phyloP scores from a whole-genome alignment of 169 alveolate species.

The Plasmodium adleri region DNA sequence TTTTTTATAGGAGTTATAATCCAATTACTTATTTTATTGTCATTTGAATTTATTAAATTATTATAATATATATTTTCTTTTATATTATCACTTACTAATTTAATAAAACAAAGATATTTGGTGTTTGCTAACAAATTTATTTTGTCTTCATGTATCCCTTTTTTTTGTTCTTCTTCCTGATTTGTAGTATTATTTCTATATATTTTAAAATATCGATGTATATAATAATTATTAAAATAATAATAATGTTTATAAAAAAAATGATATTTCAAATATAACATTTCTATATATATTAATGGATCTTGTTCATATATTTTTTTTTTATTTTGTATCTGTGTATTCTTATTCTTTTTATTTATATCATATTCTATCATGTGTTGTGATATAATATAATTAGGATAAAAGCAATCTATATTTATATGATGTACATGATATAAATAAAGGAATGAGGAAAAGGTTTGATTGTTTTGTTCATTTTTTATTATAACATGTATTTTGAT shows the following conservation, averaged over 20 bases:
- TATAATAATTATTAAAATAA: slow-evolving; percentile 32
- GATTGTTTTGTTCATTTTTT: slow-evolving; percentile 19
- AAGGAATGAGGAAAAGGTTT: slow-evolving; percentile 25
- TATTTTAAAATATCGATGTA: slow-evolving; percentile 14
- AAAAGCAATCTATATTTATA: slow-evolving; percentile 10
- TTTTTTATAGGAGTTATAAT: slow-evolving; percentile 1
- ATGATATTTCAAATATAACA: slow-evolving; percentile 14
- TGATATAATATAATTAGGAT: neutral
- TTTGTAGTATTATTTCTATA: neutral
- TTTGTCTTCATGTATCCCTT: neutral
- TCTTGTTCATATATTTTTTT: neutral
- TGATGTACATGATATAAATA: slow-evolving; percentile 11
- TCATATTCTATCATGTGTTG: too few relatives aligned
- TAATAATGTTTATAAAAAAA: slow-evolving; percentile 28
- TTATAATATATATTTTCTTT: neutral
- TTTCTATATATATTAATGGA: slow-evolving; percentile 7
- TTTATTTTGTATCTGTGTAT: neutral
- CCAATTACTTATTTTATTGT: slow-evolving; percentile 8
- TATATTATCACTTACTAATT: slow-evolving; percentile 8
- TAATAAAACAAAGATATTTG: slow-evolving; percentile 26
- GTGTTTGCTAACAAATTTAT: slow-evolving; percentile 1
- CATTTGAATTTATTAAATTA: neutral
- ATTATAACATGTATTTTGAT: neutral
- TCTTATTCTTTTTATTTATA: too few relatives aligned
- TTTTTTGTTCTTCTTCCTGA: neutral